phyloP scores from a whole-genome alignment of 192 early-diverging fungal species.

The Gorgonomyces haynaldii region DNA sequence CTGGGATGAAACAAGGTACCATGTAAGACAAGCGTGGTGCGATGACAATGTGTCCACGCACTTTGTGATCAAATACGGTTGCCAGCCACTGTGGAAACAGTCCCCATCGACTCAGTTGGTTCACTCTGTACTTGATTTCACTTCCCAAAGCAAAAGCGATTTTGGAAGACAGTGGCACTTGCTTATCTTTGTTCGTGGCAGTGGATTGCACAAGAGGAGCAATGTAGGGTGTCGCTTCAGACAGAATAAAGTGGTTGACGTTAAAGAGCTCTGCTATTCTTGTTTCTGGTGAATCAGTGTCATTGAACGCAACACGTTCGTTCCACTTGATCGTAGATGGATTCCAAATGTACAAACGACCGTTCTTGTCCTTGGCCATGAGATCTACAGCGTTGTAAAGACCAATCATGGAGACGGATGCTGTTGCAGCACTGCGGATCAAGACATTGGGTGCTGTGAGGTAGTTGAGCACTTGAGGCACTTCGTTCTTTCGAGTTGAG shows the following conservation, averaged over 20 bases:
- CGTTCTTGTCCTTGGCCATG: slow-evolving; percentile 58
- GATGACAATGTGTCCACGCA: slow-evolving; percentile 62
- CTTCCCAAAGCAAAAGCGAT: slow-evolving; percentile 21
- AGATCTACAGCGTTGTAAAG: slow-evolving; percentile 57
- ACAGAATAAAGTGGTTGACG: slow-evolving; percentile 75
- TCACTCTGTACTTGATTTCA: slow-evolving; percentile 18
- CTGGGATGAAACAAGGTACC: slow-evolving; percentile 29
- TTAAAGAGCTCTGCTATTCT: slow-evolving; percentile 68
- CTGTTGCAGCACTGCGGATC: slow-evolving; percentile 65
- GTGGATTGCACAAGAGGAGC: slow-evolving; percentile 57
- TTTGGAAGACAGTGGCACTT: slow-evolving; percentile 16
- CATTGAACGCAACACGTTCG: slow-evolving; percentile 14
- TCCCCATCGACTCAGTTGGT: slow-evolving; percentile 19
- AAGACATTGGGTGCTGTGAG: slow-evolving; percentile 69
- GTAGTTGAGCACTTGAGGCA: slow-evolving; percentile 63
- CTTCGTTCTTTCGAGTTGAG: slow-evolving; percentile 59
- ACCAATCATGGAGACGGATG: slow-evolving; percentile 58
- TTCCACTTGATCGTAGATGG: slow-evolving; percentile 24
- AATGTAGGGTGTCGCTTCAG: slow-evolving; percentile 59
- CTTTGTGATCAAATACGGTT: slow-evolving; percentile 47
- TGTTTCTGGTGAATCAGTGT: slow-evolving; percentile 50
- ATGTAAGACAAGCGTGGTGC: slow-evolving; percentile 37
- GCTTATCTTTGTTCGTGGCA: slow-evolving; percentile 12
- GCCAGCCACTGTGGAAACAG: slow-evolving; percentile 45
- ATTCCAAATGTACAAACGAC: slow-evolving; percentile 54